Percentiles rank a stretch among this genome's conserved stretches.
phyloP scores from a whole-genome alignment of 176 grass and related monocot genomes.

The sorghum (Sorghum bicolor) region DNA sequence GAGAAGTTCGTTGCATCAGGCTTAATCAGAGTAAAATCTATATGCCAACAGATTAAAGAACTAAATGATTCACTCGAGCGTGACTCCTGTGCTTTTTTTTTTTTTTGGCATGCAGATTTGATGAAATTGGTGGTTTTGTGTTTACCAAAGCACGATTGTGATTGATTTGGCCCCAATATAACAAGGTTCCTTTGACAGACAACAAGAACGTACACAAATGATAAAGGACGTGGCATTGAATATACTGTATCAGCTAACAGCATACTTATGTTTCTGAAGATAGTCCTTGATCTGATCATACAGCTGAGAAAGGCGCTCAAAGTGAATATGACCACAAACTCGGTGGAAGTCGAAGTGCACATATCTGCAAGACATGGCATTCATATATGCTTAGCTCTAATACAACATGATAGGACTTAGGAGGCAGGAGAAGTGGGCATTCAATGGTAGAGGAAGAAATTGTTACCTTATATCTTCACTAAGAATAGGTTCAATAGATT shows the following conservation, averaged over 20 bases:
- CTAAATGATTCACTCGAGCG: background rate
- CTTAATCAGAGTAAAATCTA: background rate
- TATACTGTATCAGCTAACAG: slow-evolving; percentile 9
- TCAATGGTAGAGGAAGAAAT: slow-evolving; percentile 25
- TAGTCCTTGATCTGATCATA: slow-evolving; percentile 86
- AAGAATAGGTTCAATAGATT: slow-evolving; percentile 71
- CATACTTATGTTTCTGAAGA: slow-evolving; percentile 78
- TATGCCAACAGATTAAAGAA: background rate
- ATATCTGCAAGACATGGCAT: slow-evolving; percentile 59
- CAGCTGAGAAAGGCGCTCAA: slow-evolving; percentile 90
- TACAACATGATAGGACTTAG: slow-evolving; percentile 10
- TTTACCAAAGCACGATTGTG: background rate
- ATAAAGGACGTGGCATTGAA: background rate
- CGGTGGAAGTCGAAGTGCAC: slow-evolving; percentile 94
- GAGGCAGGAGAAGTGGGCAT: slow-evolving; percentile 5
- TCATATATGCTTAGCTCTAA: slow-evolving; percentile 16
- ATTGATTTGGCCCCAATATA: background rate
- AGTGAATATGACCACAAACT: slow-evolving; percentile 92
- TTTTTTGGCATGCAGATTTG: background rate
- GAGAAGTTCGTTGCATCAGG: background rate
- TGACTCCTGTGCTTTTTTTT: background rate
- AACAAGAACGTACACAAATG: slow-evolving; percentile 5
- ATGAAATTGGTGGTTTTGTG: background rate
- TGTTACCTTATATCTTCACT: slow-evolving; percentile 78
- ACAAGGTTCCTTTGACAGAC: background rate